Evolutionary conservation across 805 yeast genomes (phyloP), one percentile per base, ranked within the genome.

Genomic region (Wickerhamiella slavikovae): DNA sequence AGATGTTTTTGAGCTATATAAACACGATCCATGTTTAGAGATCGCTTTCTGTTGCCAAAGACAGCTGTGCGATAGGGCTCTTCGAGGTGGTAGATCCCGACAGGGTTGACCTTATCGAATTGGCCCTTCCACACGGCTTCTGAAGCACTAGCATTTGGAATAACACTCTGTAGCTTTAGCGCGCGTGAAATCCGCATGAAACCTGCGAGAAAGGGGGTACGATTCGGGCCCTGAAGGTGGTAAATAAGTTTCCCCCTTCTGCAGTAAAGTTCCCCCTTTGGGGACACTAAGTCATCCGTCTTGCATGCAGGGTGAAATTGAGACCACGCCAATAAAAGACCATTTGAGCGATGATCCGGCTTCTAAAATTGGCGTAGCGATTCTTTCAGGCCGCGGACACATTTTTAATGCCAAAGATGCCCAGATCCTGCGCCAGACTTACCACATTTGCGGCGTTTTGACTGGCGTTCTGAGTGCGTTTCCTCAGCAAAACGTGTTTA

Each of bases 401-500:
- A 55, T 82, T 5, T 82, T 74, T 43, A 62, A 65, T 33, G 39
- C 73, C 1, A 61, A 60, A 1, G 64, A 60, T 29, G 57, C 77
- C 29, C 60, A 62, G 38, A 32, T 31, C 15, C 56, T 82, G 5
- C 57, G 95, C 15, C 56, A 52, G 27, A 32, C 57, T 2, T 51
- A 64, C 25, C 78, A 79, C 10, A 62, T 89, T 1, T 60, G 70
- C 15, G 98, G 98, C 0, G 67, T 73, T 1, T 55, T 85, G 11
- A 54, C 67, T 0, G 98, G 98, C 1, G 76, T 94, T 0, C 53
- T 89, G 18, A 77, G 94, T 0, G 61, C 69, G 27, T 80, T 83
- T n/a, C 89, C 95, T 2, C 98, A 89, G 48, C 98, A 85, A 44
- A 82, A 80, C 43, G 58, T 71, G n/a, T 75, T 83, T 42, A 55